Percentiles rank a stretch among this genome's conserved stretches.
These are phyloP conservation scores for Coccomyxa sp. DNA, from an alignment of 139 green algal species.

Conservation along the genomic window DNA sequence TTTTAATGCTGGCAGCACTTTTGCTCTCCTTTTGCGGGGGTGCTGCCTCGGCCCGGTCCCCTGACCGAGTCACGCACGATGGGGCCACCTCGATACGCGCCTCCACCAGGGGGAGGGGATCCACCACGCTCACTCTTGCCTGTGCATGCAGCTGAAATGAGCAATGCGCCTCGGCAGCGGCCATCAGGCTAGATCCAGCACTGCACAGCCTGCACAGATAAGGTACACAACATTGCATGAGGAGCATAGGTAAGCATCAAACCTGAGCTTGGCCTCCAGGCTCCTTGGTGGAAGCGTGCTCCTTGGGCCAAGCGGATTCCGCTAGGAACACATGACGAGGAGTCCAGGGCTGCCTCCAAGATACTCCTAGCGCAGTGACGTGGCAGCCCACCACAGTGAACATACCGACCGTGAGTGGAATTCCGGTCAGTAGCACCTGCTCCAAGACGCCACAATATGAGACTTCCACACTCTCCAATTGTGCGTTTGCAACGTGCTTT, in stretches of 20 bases:
- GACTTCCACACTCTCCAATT: background rate
- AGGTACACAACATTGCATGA: background rate
- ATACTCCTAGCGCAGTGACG: slow-evolving; percentile 31
- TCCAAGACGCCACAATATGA: background rate
- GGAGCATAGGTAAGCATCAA: background rate
- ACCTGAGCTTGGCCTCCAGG: background rate
- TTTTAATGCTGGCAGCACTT: background rate
- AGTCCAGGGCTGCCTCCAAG: slow-evolving; percentile 43
- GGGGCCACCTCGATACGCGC: slow-evolving; percentile 10
- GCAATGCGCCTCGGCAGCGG: background rate
- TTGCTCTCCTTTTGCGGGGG: background rate
- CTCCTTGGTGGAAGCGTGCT: background rate
- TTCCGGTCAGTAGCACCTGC: slow-evolving; percentile 33
- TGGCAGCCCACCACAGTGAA: slow-evolving; percentile 44
- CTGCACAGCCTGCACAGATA: background rate
- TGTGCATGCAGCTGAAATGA: background rate
- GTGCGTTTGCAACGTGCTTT: no score
- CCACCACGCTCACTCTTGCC: slow-evolving; percentile 16
- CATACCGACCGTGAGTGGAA: slow-evolving; percentile 37
- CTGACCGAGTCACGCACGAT: background rate
- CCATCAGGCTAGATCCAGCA: background rate
- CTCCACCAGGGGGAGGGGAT: slow-evolving; percentile 17
- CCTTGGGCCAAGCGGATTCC: background rate
- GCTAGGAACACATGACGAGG: slow-evolving; percentile 1
- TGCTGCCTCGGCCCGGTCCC: background rate